phyloP scores from a whole-genome alignment of 148 eudicot genomes.

The Cornus controversa region DNA sequence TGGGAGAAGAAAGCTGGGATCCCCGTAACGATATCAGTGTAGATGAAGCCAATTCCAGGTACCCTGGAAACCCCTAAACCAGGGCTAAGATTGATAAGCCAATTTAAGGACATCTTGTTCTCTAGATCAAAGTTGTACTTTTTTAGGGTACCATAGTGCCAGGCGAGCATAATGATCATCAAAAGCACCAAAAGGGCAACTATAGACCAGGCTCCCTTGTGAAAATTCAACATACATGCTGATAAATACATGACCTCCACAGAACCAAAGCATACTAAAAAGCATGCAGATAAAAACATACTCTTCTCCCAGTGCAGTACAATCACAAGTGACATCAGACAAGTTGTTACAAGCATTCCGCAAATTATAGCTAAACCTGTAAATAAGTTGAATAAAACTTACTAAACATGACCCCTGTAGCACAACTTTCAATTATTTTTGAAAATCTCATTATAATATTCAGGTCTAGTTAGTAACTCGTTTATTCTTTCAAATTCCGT shows the following conservation, averaged over 20 bases:
- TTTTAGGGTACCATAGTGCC: slow-evolving; percentile 57
- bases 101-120: slow-evolving; percentile 45
- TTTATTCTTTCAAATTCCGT: not conserved
- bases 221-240: slow-evolving; percentile 32
- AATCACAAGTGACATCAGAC: slow-evolving; percentile 48
- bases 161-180: slow-evolving; percentile 46
- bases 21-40: slow-evolving; percentile 41
- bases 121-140: slow-evolving; percentile 43
- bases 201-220: slow-evolving; percentile 41
- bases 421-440: not conserved
- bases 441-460: not conserved
- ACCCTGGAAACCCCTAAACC: slow-evolving; percentile 45
- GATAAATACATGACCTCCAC: slow-evolving; percentile 43
- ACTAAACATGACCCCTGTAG: not conserved
- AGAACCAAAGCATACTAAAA: slow-evolving; percentile 44
- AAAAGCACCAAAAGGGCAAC: slow-evolving; percentile 28
- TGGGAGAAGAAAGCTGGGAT: slow-evolving; percentile 57
- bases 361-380: slow-evolving; percentile 44
- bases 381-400: not conserved
- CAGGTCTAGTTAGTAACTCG: not conserved
- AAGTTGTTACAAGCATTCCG: slow-evolving; percentile 48
- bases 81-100: slow-evolving; percentile 48
- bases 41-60: slow-evolving; percentile 51
- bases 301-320: slow-evolving; percentile 45
- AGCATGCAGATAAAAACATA: slow-evolving; percentile 26